These are phyloP conservation scores for Meyerozyma athensensis DNA, from an alignment of 1,139 yeast species.

Conservation along the genomic window DNA sequence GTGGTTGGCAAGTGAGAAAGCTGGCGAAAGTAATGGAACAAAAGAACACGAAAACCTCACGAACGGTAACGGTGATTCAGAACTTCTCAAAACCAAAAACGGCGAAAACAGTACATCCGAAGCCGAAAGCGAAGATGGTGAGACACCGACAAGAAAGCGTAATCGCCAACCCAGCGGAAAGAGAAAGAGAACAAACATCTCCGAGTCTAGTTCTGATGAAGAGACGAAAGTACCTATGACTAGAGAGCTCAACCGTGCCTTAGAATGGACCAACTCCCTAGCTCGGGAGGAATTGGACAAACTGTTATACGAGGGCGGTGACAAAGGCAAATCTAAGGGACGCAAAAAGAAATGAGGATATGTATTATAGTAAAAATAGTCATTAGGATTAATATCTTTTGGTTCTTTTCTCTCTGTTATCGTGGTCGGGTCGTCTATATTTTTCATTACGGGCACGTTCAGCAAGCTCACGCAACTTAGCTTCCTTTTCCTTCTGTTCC, in stretches of 20 bases:
- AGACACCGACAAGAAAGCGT: not conserved
- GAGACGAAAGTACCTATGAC: not conserved
- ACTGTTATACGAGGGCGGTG: slow-evolving; percentile 58
- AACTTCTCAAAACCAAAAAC: too few species aligned
- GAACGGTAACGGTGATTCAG: not conserved
- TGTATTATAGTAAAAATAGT: not conserved
- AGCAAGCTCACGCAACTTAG: slow-evolving; percentile 53
- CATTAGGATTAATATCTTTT: not conserved
- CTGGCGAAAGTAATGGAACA: slow-evolving; percentile 20
- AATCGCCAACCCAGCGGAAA: not conserved
- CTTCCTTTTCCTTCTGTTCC: slow-evolving; percentile 58
- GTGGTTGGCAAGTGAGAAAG: slow-evolving; percentile 31
- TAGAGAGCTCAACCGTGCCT: slow-evolving; percentile 40
- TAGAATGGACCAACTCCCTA: slow-evolving; percentile 59
- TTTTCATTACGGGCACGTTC: slow-evolving; percentile 44
- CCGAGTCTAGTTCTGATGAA: not conserved
- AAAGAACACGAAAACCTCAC: slow-evolving; percentile 11
- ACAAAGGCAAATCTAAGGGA: slow-evolving; percentile 26
- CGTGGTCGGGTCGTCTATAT: slow-evolving; percentile 1
- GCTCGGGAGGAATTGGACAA: slow-evolving; percentile 50
- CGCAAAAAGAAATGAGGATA: slow-evolving; percentile 10
- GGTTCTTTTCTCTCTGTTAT: not conserved
- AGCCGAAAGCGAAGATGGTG: not conserved
- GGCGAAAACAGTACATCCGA: not conserved
- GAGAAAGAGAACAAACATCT: not conserved